Evolutionary conservation across 1,284 basidiomycete species (phyloP).

Genomic region (Ustilago crameri): DNA sequence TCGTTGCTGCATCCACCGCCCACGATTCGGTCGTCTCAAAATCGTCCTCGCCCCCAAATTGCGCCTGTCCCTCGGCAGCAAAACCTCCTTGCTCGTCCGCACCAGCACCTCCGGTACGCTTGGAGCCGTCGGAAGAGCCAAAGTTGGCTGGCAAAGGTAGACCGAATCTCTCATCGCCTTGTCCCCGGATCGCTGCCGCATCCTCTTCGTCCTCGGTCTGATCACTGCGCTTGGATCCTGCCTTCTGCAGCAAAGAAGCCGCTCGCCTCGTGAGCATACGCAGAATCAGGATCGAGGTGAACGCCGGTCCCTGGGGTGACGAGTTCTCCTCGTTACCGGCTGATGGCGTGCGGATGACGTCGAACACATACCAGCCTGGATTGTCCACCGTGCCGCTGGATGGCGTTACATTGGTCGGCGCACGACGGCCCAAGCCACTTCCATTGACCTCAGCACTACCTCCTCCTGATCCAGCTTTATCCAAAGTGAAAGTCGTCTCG

Average conservation of each 20-base stretch:
- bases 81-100: slow-evolving; percentile 4
- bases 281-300: slow-evolving; percentile 57
- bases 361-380: slow-evolving; percentile 56
- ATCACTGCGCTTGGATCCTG: slow-evolving; percentile 33
- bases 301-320: slow-evolving; percentile 59
- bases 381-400: slow-evolving; percentile 58
- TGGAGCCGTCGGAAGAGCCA: slow-evolving; percentile 30
- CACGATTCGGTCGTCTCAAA: slow-evolving; percentile 36
- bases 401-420: slow-evolving; percentile 13
- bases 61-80: not conserved
- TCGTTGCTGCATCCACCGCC: slow-evolving; percentile 51
- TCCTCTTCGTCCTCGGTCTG: slow-evolving; percentile 21
- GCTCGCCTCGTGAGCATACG: slow-evolving; percentile 59
- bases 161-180: slow-evolving; percentile 60
- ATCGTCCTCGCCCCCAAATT: slow-evolving; percentile 16
- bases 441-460: slow-evolving; percentile 9
- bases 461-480: slow-evolving; percentile 4
- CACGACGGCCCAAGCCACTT: slow-evolving; percentile 13
- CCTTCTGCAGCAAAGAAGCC: slow-evolving; percentile 45
- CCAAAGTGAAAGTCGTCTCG: slow-evolving; percentile 19
- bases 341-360: slow-evolving; percentile 63
- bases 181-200: slow-evolving; percentile 31
- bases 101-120: not conserved
- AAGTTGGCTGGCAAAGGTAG: slow-evolving; percentile 54
- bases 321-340: slow-evolving; percentile 42